Base-by-base conservation (phyloP, 306 rosid genomes). In the Cyamopsis tetragonoloba region DNA sequence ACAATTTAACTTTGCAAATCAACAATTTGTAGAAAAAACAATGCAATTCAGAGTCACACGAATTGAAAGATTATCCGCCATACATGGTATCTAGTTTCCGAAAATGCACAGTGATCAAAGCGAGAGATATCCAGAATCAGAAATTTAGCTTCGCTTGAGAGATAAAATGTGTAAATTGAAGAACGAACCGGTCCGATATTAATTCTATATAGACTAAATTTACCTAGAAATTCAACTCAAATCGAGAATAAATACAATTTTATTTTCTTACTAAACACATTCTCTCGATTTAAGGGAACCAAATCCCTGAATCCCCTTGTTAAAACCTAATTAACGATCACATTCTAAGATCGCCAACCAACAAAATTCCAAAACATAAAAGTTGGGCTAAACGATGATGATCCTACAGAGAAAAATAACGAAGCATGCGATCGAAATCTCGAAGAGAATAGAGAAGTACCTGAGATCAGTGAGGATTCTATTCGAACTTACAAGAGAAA, bases 371-470 rank as follows among this genome's bases (percentile, higher is more conserved):
- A 63, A 50, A 39, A 51, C 7, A 44, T 19, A 15, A 51, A 38
- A 60, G 7, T 12, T 51, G 22, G 24, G 23, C 8, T 3, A 49
- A 50, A 39, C 5, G 2, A 13, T n/a, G n/a, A n/a, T n/a, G 24
- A 69, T 44, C 14, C n/a, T n/a, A n/a, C n/a, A n/a, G n/a, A n/a
- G n/a, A 2, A 18, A 41, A 13, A 30, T n/a, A 17, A n/a, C 5
- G 39, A 8, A 14, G 0, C 10, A 38, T 41, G 23, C 39, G 50
- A 34, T 14, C 8, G 22, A 56, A 43, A 32, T 1, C 12, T 19
- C 14, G 17, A 28, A 76, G 41, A 39, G 42, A 24, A 56, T 24
- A 34, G 28, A 62, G 44, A 70, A 24, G 66, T 22, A 76, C 76
- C 76, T 51, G 31, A 18, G 55, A 50, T 61, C 19, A 42, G 48